phyloP scores from a whole-genome alignment of 176 grass and related monocot species.

The Saccharum officinarum region DNA sequence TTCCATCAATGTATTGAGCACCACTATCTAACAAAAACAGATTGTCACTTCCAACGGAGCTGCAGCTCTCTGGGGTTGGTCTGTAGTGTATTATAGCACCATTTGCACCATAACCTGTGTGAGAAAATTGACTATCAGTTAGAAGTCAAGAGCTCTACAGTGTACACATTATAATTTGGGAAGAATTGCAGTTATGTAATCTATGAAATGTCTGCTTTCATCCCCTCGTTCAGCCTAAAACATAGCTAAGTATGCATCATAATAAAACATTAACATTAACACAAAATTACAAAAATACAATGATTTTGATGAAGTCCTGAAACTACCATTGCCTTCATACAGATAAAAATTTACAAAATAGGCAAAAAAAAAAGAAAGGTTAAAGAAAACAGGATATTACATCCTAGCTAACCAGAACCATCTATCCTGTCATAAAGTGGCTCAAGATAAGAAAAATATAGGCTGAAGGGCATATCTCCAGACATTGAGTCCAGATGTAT shows the following conservation, averaged over 20 bases:
- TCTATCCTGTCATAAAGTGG: neutral
- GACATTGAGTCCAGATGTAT: neutral
- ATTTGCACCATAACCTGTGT: slow-evolving; percentile 95
- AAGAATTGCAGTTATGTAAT: neutral
- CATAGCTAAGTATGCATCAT: neutral
- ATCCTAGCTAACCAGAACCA: neutral
- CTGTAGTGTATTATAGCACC: slow-evolving; percentile 97
- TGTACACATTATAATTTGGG: neutral
- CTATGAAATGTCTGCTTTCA: neutral
- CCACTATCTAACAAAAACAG: slow-evolving; percentile 98
- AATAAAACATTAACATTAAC: neutral
- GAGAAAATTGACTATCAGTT: neutral
- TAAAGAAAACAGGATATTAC: neutral
- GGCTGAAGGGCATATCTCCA: neutral
- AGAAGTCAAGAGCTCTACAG: neutral
- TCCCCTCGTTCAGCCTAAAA: neutral
- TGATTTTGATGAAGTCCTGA: neutral
- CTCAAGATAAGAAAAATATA: neutral
- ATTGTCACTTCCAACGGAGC: slow-evolving; percentile 66
- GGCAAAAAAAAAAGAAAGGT: neutral
- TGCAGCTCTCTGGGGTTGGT: slow-evolving; percentile 69
- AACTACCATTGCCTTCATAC: neutral
- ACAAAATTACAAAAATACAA: neutral
- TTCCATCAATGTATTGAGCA: slow-evolving; percentile 94
- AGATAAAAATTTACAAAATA: neutral